Percentiles rank a stretch among this genome's conserved stretches.
Conservation (phyloP, 2,329 filamentous ascomycete genomes). For the Lachnellula occidentalis region DNA sequence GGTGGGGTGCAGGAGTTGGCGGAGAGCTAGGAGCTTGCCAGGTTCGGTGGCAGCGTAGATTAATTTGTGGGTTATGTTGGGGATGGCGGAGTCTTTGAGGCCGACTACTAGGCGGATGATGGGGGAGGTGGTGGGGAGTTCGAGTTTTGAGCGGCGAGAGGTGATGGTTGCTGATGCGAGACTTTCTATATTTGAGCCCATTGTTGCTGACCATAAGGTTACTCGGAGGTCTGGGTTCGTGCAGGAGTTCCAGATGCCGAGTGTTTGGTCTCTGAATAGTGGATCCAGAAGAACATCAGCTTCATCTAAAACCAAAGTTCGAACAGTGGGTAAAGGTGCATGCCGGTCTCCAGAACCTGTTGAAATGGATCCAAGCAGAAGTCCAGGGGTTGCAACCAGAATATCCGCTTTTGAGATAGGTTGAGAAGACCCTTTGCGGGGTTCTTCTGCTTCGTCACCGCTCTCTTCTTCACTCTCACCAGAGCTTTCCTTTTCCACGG, state of each 20-base stretch:
- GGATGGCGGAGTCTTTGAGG: slow-evolving; percentile 90
- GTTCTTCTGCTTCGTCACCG: slow-evolving; percentile 29
- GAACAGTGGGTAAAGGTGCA: slow-evolving; percentile 59
- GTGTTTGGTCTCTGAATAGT: slow-evolving; percentile 82
- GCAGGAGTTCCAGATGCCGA: slow-evolving; percentile 78
- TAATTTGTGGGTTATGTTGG: slow-evolving; percentile 84
- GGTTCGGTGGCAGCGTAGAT: slow-evolving; percentile 88
- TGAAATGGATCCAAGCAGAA: slow-evolving; percentile 69
- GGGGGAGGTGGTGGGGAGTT: slow-evolving; percentile 36
- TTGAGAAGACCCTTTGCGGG: slow-evolving; percentile 34
- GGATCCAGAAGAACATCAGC: slow-evolving; percentile 91
- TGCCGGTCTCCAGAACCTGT: slow-evolving; percentile 36
- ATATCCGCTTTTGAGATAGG: slow-evolving; percentile 69
- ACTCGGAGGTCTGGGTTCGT: slow-evolving; percentile 63
- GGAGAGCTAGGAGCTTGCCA: slow-evolving; percentile 85
- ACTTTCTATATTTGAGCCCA: slow-evolving; percentile 87
- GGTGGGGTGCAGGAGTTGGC: slow-evolving; percentile 79
- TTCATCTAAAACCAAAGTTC: slow-evolving; percentile 80
- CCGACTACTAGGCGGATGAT: slow-evolving; percentile 88
- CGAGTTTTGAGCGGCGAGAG: slow-evolving; percentile 42
- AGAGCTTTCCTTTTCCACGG: slow-evolving; percentile 19
- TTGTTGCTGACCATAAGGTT: slow-evolving; percentile 93
- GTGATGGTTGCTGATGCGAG: slow-evolving; percentile 65
- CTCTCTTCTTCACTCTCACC: slow-evolving; percentile 33
- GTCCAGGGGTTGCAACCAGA: slow-evolving; percentile 72